A percentile compares a stretch with the other conserved stretches of the same genome.
These are phyloP conservation scores for Colletotrichum sp. DNA, from an alignment of 2,329 filamentous ascomycete genomes.

Conservation along the genomic window DNA sequence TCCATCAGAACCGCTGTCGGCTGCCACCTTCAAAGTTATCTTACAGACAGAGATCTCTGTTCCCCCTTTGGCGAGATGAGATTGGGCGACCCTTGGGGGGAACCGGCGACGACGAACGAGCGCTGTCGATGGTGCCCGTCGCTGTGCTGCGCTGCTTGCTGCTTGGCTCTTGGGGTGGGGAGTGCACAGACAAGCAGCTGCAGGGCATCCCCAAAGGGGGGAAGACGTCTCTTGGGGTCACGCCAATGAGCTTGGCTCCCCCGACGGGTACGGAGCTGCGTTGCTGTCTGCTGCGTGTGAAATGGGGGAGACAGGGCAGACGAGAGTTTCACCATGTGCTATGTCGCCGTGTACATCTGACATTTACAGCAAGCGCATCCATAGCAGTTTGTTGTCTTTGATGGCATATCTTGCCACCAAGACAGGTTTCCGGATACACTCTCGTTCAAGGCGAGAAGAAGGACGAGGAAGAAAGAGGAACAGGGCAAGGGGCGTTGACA, in stretches of 20 bases:
- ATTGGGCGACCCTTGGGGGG: not conserved
- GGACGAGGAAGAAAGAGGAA: not conserved
- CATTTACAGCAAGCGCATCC: not conserved
- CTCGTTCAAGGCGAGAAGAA: not conserved
- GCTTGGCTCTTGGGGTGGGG: not conserved
- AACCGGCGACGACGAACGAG: not conserved
- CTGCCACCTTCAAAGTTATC: not conserved
- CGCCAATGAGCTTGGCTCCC: slow-evolving; percentile 20
- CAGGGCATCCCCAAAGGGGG: slow-evolving; percentile 7
- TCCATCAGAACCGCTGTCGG: not conserved
- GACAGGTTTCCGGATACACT: not conserved
- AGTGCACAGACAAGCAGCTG: slow-evolving; percentile 14
- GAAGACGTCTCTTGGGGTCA: not conserved
- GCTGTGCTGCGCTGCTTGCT: not conserved
- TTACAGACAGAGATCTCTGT: not conserved
- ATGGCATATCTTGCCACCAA: not conserved
- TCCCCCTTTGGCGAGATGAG: not conserved
- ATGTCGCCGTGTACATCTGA: not conserved
- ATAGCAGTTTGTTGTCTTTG: not conserved
- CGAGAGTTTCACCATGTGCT: slow-evolving; percentile 18
- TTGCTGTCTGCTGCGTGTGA: not conserved
- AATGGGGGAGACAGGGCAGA: not conserved
- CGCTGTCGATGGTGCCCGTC: not conserved
- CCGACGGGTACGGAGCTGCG: slow-evolving; percentile 3
- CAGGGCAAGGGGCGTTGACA: not conserved